Evolutionary conservation across 768 basidiomycete genomes (phyloP), one percentile per base, ranked within the genome.

Genomic region (Lentinus tigrinus): DNA sequence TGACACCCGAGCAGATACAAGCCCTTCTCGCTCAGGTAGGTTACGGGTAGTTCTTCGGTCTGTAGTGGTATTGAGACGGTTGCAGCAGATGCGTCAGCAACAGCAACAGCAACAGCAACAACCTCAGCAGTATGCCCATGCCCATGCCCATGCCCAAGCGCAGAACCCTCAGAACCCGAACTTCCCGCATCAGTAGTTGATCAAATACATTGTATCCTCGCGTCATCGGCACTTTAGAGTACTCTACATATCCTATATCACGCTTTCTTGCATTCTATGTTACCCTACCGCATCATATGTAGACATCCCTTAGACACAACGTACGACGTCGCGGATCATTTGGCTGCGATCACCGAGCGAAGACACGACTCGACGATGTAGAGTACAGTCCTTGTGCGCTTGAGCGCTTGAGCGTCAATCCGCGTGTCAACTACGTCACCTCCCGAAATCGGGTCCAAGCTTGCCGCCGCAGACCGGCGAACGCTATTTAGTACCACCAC

Each of bases 1-100:
- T 77, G 52, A 78, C 80, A 1, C 73, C 71, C 21, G 82, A 84
- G 51, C 83, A 84, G 54, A 70, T 81, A 62, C 73, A 77, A 31
- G 77, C 74, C 0, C 36, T 82, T 54, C 76, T 78, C 11, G 60
- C 55, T 0, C 59, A 61, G 51, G 59, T 61, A 28, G 9, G 59
- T 52, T 9, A 40, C 74, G 50, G 72, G 73, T 24, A 65, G 64
- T 44, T 52, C 73, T 3, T 68, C 74, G 67, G 76, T 76, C 55
- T 72, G 75, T 42, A 24, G 36, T 36, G 36, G 4, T 40, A 24
- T 49, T 24, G 24, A 11, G 44, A 44, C 39, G 36, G 7, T 6
- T 44, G 27, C 19, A 48, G 16, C 52, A 50, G 39, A 26, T 44
- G 8, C 51, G 56, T n/a, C 44, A 47, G n/a, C 49, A 50, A n/a